phyloP scores from a whole-genome alignment of 306 rosid species.

The Sechiopsis laciniata region DNA sequence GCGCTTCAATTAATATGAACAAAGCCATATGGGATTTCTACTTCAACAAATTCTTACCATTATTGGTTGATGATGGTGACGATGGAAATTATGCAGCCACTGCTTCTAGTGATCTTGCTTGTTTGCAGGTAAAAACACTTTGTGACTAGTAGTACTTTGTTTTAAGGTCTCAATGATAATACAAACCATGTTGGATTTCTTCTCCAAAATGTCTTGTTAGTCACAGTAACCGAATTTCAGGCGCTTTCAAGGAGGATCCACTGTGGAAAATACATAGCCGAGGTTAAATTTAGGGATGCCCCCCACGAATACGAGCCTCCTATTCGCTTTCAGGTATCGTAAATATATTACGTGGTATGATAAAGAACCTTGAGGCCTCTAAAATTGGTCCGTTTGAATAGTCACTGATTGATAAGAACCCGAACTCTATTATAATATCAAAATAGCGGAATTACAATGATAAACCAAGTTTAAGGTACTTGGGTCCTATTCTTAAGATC shows the following conservation, averaged over 20 bases:
- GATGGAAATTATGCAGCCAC: conserved; percentile 86
- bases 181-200: no score
- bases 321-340: conserved; percentile 62
- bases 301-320: conserved; percentile 72
- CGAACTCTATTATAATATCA: no score
- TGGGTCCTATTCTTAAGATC: no score
- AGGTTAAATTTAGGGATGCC: conserved; percentile 74
- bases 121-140: conserved; percentile 58
- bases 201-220: no score
- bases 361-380: no score
- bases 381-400: no score
- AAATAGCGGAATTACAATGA: no score
- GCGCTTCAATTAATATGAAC: conserved; percentile 62
- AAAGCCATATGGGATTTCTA: conserved; percentile 62
- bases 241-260: conserved; percentile 88
- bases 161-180: no score
- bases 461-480: no score
- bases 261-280: conserved; percentile 87
- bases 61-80: conserved; percentile 50
- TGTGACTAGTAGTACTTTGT: no score
- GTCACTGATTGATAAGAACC: no score
- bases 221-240: conserved; percentile 29
- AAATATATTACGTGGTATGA: no score
- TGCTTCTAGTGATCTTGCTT: conserved; percentile 75
- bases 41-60: conserved; percentile 55